Conservation (phyloP, 2,329 filamentous ascomycete genomes). For the Aspergillus sp. region DNA sequence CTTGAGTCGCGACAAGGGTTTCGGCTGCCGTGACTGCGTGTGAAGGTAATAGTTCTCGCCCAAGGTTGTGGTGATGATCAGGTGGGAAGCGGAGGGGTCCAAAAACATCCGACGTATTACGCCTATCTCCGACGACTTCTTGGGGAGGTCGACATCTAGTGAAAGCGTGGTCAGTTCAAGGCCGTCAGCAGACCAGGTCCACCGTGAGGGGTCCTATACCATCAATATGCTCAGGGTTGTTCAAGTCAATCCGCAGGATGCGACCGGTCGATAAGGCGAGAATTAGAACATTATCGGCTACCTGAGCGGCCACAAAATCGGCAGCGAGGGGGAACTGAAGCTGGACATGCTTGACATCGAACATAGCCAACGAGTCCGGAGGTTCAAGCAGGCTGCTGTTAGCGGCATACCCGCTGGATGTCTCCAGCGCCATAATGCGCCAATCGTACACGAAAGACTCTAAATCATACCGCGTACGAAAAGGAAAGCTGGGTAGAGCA, state of each 20-base stretch:
- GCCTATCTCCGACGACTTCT: constrained; percentile 85
- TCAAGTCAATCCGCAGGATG: constrained; percentile 90
- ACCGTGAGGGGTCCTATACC: constrained; percentile 49
- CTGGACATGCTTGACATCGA: constrained; percentile 89
- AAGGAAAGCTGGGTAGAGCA: constrained; percentile 17
- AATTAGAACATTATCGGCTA: constrained; percentile 94
- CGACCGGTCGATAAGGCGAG: constrained; percentile 88
- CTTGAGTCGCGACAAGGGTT: constrained; percentile 76
- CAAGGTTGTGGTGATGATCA: constrained; percentile 85
- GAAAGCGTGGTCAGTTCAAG: constrained; percentile 2
- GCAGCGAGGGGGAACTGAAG: constrained; percentile 92
- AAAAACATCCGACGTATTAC: constrained; percentile 96
- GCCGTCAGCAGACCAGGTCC: constrained; percentile 1
- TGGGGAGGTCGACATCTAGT: constrained; percentile 91
- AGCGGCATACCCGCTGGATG: constrained; percentile 70
- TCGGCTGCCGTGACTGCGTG: constrained; percentile 86
- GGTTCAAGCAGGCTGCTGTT: constrained; percentile 62
- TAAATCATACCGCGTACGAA: constrained; percentile 32
- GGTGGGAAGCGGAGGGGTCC: constrained; percentile 91
- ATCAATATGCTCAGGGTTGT: constrained; percentile 93
- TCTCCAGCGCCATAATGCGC: constrained; percentile 67
- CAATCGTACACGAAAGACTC: constrained; percentile 15
- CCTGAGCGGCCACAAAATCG: constrained; percentile 93
- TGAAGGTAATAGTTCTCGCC: constrained; percentile 98
- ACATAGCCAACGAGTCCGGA: constrained; percentile 73